Evolutionary conservation across 2,329 filamentous ascomycete genomes (phyloP).

Genomic region (Pseudocercospora vitis): DNA sequence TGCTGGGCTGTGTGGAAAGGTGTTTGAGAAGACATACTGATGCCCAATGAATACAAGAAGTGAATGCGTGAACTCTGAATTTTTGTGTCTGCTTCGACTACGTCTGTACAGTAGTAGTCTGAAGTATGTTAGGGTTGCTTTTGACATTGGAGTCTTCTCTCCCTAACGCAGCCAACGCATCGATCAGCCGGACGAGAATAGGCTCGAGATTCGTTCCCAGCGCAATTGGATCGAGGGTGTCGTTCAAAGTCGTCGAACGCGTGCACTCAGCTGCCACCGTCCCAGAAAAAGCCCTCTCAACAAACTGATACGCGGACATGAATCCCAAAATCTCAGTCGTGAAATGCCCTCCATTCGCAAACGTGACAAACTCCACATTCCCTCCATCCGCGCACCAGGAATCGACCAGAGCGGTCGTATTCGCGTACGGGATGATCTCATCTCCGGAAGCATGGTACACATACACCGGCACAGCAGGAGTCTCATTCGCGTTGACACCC

Average conservation of each 20-base stretch:
- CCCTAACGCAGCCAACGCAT: conserved; percentile 25
- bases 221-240: conserved; percentile 28
- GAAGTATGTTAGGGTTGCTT: background rate
- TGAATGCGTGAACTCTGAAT: too few relatives aligned
- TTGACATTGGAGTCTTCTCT: conserved; percentile 25
- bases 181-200: conserved; percentile 26
- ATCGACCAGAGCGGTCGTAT: conserved; percentile 29
- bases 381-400: conserved; percentile 35
- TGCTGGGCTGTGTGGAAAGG: conserved; percentile 23
- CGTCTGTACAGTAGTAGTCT: background rate
- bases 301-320: conserved; percentile 27
- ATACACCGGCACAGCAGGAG: conserved; percentile 32
- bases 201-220: conserved; percentile 32
- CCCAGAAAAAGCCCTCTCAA: conserved; percentile 30
- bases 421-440: conserved; percentile 35
- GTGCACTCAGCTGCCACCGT: conserved; percentile 27
- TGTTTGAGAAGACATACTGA: conserved; percentile 28
- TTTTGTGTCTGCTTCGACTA: too few relatives aligned
- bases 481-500: conserved; percentile 28
- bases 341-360: conserved; percentile 30
- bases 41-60: too few relatives aligned
- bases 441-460: conserved; percentile 33
- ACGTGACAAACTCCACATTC: conserved; percentile 31
- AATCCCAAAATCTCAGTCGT: conserved; percentile 33
- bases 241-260: conserved; percentile 20